Base-by-base conservation (phyloP, 345 rosid genomes). In the Raphanus sativus region DNA sequence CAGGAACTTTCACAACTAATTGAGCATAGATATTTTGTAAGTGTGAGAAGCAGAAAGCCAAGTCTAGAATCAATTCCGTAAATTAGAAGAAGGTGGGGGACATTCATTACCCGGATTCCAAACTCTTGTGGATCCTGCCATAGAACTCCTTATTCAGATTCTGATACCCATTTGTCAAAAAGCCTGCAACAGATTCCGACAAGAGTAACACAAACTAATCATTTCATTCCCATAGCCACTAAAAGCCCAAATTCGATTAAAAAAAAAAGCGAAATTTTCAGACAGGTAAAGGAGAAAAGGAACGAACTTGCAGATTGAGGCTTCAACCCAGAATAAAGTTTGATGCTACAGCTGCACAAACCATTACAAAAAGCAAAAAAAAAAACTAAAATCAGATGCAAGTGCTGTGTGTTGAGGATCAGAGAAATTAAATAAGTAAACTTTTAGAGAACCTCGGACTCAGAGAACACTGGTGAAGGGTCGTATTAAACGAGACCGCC, bases 251-350 rank as follows among this genome's bases (percentile, higher is more conserved):
- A 68, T 67, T 69, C 34, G 36, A 75, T 40, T 29, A 32, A 36
- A 45, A 33, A 30, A 21, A 34, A 45, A 34, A 48, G 6, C 4
- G 30, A n/a, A 69, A n/a, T 5, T 60, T 65, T 65, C 30, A 3
- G 71, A 45, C 3, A 16, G 33, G 13, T 38, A n/a, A 16, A 77
- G 63, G 61, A 15, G 62, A 54, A 77, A 81, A 82, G 56, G 67
- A 80, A 56, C 86, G 62, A 48, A 91, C 97, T 70, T 74, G 90
- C 69, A 65, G 92, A 86, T 61, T 88, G 93, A 81, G 86, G 89
- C 86, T 85, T 91, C 64, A 91, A 83, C 67, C 97, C 97, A 9
- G 97, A 87, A 63, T 86, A 87, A 59, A 87, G 85, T 86, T 82
- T 88, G 79, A 89, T 82, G 45, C 90, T 84, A 74, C 85, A 85